Evolutionary conservation across 1,284 basidiomycete species (phyloP).

Genomic region (Sporisorium iseilematis-ciliati): DNA sequence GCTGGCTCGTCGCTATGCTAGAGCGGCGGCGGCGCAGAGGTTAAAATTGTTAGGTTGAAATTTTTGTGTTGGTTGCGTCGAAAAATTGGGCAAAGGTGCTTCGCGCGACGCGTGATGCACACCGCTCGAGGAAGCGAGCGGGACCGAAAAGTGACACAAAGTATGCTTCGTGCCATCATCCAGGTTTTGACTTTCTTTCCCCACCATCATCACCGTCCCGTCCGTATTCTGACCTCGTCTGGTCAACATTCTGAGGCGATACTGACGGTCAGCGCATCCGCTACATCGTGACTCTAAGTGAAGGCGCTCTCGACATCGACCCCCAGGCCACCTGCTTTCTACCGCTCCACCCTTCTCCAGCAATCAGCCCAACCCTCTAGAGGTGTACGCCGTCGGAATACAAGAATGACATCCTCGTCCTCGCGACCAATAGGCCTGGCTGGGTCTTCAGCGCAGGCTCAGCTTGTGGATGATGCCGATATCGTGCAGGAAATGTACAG

Average conservation of each 20-base stretch:
- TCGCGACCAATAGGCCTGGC: constrained; percentile 11
- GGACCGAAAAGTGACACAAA: constrained; percentile 27
- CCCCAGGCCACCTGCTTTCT: not conserved
- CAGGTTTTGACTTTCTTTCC: not conserved
- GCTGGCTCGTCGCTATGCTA: not conserved
- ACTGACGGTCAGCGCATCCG: not conserved
- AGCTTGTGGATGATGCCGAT: constrained; percentile 39
- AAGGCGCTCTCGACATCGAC: not conserved
- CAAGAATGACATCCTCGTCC: constrained; percentile 32
- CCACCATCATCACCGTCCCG: constrained; percentile 7
- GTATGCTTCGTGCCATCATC: not conserved
- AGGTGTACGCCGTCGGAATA: not conserved
- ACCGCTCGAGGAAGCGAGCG: not conserved
- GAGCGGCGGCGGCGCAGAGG: not conserved
- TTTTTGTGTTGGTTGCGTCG: constrained; percentile 6
- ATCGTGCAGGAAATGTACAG: constrained; percentile 49
- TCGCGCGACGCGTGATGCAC: constrained; percentile 29
- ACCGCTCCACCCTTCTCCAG: too few relatives aligned
- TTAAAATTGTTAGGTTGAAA: constrained; percentile 3
- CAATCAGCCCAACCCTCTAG: not conserved
- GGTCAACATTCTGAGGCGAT: not conserved
- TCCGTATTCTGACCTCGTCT: not conserved
- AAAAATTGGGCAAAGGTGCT: not conserved
- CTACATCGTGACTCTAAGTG: not conserved
- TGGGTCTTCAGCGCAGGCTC: constrained; percentile 11